Conservation (phyloP, 345 rosid genomes). For the Moringa oleifera region DNA sequence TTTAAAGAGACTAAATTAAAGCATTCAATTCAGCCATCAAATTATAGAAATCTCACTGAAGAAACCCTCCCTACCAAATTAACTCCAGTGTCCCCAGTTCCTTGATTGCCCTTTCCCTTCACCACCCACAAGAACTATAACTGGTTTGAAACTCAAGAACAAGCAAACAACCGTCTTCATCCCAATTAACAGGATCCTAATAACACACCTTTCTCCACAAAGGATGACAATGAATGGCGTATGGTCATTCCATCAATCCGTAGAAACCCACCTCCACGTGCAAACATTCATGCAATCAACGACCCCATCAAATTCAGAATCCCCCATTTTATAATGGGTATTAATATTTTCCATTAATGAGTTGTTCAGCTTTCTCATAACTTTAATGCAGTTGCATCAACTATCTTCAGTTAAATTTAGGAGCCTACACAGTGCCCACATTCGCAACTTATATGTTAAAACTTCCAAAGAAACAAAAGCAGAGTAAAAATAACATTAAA, state of each 20-base stretch:
- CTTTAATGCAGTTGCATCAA: slow-evolving; percentile 13
- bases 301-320: slow-evolving; percentile 7
- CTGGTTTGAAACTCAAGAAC: slow-evolving; percentile 8
- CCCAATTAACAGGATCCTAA: slow-evolving; percentile 13
- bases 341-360: slow-evolving; percentile 17
- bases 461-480: background rate
- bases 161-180: background rate
- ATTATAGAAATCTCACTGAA: slow-evolving; percentile 5
- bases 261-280: background rate
- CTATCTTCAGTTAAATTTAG: slow-evolving; percentile 4
- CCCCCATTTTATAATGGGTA: slow-evolving; percentile 7
- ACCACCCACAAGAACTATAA: slow-evolving; percentile 19
- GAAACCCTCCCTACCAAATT: slow-evolving; percentile 12
- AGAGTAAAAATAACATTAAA: background rate
- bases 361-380: slow-evolving; percentile 1
- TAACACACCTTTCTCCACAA: slow-evolving; percentile 19
- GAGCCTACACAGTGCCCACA: too few relatives aligned
- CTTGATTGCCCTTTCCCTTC: background rate
- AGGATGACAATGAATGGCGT: slow-evolving; percentile 9
- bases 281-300: background rate
- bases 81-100: slow-evolving; percentile 11
- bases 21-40: slow-evolving; percentile 14
- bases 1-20: background rate
- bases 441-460: too few relatives aligned
- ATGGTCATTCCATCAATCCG: slow-evolving; percentile 11